Evolutionary conservation across 169 alveolate species (phyloP), one percentile per base, ranked within the genome.

Genomic region (Amoebophrya sp.): DNA sequence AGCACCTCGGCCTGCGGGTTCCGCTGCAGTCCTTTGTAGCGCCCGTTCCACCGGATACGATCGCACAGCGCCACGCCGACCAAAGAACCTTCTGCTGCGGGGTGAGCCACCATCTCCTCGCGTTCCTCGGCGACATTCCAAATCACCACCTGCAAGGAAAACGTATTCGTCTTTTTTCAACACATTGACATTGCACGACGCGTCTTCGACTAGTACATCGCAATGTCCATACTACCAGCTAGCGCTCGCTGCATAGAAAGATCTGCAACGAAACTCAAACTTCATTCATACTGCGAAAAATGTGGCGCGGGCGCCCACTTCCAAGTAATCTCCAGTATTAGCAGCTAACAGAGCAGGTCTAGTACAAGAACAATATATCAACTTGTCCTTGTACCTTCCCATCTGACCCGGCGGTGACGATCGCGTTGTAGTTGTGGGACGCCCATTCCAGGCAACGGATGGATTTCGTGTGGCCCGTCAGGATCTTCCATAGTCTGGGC

Each of bases 391-490:
- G 12, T 66, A 66, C 83, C 39, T 25, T 18, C 10, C 83, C 83
- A n/a, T 66, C 83, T 0, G 83, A 0, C 18, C 83, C 83, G 10
- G 83, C 83, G 29, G 83, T 66, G 38, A n/a, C 83, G 35, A 66
- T 18, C 1, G 18, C 1, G 35, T 66, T 66, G 2, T 2, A 25
- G 83, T 66, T 66, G 83, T 66, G 83, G 32, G 29, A 2, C 10
- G 83, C 83, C 83, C 83, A 66, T 66, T 18, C 83, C 7, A 66
- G 1, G 83, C 83, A 66, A n/a, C 83, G 83, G 35, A 66, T 66
- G 32, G 83, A n/a, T n/a, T 66, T 66, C 35, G 35, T 66, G 35
- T 66, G 83, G 83, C 83, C 83, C 32, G 83, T 66, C 10, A 66
- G 32, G 18, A 66, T 66, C 18, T 66, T 66, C 83, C 83, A 66